Evolutionary conservation across 2,329 filamentous ascomycete species (phyloP), one percentile per base, ranked within the genome.

Genomic region (Chrysosporium queenslandicum): DNA sequence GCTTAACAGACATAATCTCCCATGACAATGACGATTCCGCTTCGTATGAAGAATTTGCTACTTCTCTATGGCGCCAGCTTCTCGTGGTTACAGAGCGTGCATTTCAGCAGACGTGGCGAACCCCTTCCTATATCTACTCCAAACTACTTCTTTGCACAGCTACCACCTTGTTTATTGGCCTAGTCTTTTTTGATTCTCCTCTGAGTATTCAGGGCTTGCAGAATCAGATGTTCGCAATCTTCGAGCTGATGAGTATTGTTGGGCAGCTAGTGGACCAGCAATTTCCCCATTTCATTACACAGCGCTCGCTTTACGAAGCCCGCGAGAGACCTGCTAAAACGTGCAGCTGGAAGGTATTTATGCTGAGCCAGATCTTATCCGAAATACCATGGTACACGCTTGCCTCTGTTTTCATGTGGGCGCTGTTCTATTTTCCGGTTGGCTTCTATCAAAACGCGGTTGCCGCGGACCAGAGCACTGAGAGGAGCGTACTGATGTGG

Each of bases 31-130:
- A 40, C 7, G 42, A 46, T 12, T 4, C 5, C 5, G 25, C 42
- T 36, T 29, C 16, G 18, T 54, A 58, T 37, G 73, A 80, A 55
- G 87, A 94, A 66, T 94, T 94, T 56, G 88, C 89, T 3, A 86
- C 87, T 2, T 79, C 85, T 0, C 88, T 92, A 64, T 61, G 58
- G 30, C 63, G 72, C 5, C 89, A 95, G 67, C 71, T 91, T 34
- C 71, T 68, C 54, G 77, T 83, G 63, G 86, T 87, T 53, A 76
- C 80, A 14, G 66, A 77, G 58, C 87, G 89, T 61, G 84, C 92
- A 21, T 92, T 92, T 74, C 79, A 89, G 63, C 88, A 94, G 67
- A 92, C 91, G 77, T 94, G 89, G 88, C 85, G 89, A 55, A 89
- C 84, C 0, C 89, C 89, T 0, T 78, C 82, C 4, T 94, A 94